These are phyloP conservation scores for Leptosphaerulina australis DNA, from an alignment of 2,329 filamentous ascomycete species.

Conservation along the genomic window DNA sequence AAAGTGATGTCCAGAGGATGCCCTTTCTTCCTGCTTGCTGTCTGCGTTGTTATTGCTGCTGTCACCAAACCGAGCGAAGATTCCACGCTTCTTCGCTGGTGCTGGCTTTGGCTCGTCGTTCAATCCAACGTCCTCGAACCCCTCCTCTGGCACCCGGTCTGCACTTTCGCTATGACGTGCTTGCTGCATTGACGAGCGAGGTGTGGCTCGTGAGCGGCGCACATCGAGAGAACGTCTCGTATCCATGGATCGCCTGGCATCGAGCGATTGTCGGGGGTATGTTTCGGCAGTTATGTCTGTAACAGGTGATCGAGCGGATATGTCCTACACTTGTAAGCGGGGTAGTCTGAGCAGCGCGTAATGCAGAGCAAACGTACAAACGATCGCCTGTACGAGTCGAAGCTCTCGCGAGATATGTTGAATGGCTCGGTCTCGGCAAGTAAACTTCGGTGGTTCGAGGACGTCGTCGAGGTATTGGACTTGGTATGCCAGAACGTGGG, in stretches of 20 bases:
- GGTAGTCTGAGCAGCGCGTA: neutral
- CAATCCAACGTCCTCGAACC: conserved; percentile 89
- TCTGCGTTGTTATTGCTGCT: conserved; percentile 36
- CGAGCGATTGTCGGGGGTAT: conserved; percentile 57
- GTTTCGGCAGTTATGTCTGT: conserved; percentile 60
- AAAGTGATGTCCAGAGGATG: conserved; percentile 60
- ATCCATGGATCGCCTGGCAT: conserved; percentile 78
- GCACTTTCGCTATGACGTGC: conserved; percentile 64
- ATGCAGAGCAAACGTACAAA: conserved; percentile 70
- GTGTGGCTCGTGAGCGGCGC: conserved; percentile 60
- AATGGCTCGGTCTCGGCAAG: conserved; percentile 89
- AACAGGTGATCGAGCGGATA: conserved; percentile 84
- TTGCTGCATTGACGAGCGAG: conserved; percentile 65
- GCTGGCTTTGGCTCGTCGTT: conserved; percentile 73
- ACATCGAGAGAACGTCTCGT: conserved; percentile 63
- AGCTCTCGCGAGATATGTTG: conserved; percentile 93
- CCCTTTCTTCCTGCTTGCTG: conserved; percentile 48
- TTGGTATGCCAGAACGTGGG: conserved; percentile 74
- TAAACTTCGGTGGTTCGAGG: conserved; percentile 66
- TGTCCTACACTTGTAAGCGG: conserved; percentile 67
- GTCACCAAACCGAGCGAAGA: conserved; percentile 83
- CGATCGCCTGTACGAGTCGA: conserved; percentile 93
- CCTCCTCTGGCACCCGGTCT: conserved; percentile 71
- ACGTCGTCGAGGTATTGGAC: conserved; percentile 56
- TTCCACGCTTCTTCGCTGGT: conserved; percentile 71